These are phyloP conservation scores for Shiraia bambusicola DNA, from an alignment of 2,329 filamentous ascomycete species.

Conservation along the genomic window DNA sequence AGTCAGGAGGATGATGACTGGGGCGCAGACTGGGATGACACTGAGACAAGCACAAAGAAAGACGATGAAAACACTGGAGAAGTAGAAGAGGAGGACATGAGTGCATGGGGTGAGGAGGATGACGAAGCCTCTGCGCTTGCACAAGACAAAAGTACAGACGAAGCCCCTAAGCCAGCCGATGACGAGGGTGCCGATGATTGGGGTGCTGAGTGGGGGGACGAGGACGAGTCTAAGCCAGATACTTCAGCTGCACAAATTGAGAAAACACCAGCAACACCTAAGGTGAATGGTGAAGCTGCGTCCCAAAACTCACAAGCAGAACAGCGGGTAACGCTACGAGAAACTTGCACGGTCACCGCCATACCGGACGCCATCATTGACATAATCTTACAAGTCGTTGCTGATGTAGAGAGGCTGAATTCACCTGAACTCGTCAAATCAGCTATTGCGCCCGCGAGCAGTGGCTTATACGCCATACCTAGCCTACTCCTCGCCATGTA, in stretches of 20 bases:
- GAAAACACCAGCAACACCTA: conserved; percentile 31
- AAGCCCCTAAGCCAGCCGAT: conserved; percentile 36
- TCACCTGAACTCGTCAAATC: conserved; percentile 48
- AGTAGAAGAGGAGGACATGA: conserved; percentile 51
- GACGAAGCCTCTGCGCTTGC: conserved; percentile 31
- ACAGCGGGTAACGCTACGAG: conserved; percentile 74
- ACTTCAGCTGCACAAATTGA: conserved; percentile 11
- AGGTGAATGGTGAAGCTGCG: conserved; percentile 33
- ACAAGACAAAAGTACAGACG: conserved; percentile 27
- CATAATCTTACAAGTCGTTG: conserved; percentile 58
- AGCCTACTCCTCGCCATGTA: conserved; percentile 76
- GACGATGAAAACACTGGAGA: conserved; percentile 11
- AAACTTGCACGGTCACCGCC: conserved; percentile 85
- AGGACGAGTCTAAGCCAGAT: conserved; percentile 40
- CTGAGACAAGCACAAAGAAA: conserved; percentile 35
- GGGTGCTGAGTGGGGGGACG: conserved; percentile 74
- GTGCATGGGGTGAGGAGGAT: conserved; percentile 52
- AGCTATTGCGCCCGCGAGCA: conserved; percentile 66
- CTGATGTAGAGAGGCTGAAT: conserved; percentile 56
- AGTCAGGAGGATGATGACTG: conserved; percentile 63
- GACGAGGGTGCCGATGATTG: conserved; percentile 65
- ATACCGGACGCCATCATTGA: conserved; percentile 78
- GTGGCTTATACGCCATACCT: conserved; percentile 70
- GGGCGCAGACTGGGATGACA: conserved; percentile 77
- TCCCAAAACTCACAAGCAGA: conserved; percentile 29